Percentiles rank a stretch among this genome's conserved stretches.
Evolutionary conservation across 2,329 filamentous ascomycete species (phyloP).

Genomic region (Triangularia setosa): DNA sequence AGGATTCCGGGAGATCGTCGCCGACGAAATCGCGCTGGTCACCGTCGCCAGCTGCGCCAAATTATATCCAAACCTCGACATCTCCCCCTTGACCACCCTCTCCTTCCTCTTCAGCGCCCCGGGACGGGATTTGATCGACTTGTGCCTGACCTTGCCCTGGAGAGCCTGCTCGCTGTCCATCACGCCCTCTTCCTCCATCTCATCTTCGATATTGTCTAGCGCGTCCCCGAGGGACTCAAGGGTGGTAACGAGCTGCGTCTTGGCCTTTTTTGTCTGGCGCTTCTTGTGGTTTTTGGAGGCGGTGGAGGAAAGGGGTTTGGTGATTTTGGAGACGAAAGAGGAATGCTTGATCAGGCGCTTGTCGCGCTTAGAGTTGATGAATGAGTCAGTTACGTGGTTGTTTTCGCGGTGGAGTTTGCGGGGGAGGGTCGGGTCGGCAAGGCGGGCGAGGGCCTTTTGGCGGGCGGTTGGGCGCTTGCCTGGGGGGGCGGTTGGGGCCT

Average conservation of each 20-base stretch:
- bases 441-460: constrained; percentile 50
- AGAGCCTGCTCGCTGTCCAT: constrained; percentile 31
- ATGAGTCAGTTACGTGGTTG: constrained; percentile 51
- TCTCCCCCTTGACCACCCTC: constrained; percentile 73
- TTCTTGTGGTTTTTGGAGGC: constrained; percentile 35
- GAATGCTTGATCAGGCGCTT: constrained; percentile 81
- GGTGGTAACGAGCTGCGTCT: constrained; percentile 57
- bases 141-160: constrained; percentile 65
- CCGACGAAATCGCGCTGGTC: background rate
- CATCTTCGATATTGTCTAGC: constrained; percentile 59
- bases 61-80: constrained; percentile 78
- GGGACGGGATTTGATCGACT: constrained; percentile 68
- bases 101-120: constrained; percentile 83
- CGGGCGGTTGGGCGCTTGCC: constrained; percentile 56
- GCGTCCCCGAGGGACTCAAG: constrained; percentile 76
- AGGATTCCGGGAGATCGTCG: background rate
- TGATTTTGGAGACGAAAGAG: constrained; percentile 71
- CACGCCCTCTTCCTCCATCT: constrained; percentile 44
- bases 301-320: constrained; percentile 48
- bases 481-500: constrained; percentile 28
- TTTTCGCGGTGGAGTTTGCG: constrained; percentile 50
- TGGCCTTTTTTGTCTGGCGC: constrained; percentile 56
- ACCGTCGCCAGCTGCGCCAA: constrained; percentile 65
- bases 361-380: constrained; percentile 73
- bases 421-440: constrained; percentile 49